A percentile compares a stretch with the other conserved stretches of the same genome.
Evolutionary conservation across 1,284 basidiomycete species (phyloP).

Genomic region (Neotropicomus parvogracilis): DNA sequence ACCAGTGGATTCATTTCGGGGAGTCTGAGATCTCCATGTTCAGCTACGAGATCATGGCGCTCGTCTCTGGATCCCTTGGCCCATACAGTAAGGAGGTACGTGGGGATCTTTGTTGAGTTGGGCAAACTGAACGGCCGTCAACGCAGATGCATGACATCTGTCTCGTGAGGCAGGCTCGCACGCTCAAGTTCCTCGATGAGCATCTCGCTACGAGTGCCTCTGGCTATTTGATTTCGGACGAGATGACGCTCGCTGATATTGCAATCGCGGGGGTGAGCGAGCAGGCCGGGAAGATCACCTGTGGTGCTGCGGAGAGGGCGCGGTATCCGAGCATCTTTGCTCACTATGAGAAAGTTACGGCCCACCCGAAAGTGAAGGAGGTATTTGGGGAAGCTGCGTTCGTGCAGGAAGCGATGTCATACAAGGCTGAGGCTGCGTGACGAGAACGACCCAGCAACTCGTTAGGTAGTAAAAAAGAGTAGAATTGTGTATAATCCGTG

Average conservation of each 20-base stretch:
- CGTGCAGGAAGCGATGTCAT: slow-evolving; percentile 16
- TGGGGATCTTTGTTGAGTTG: not conserved
- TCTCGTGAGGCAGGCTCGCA: slow-evolving; percentile 26
- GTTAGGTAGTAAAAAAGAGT: not conserved
- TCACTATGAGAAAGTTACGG: slow-evolving; percentile 47
- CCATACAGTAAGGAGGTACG: slow-evolving; percentile 30
- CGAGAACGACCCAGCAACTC: not conserved
- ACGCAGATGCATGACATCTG: slow-evolving; percentile 26
- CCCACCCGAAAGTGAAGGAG: slow-evolving; percentile 44
- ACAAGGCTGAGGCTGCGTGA: slow-evolving; percentile 9
- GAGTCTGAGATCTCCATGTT: slow-evolving; percentile 43
- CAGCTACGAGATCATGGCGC: slow-evolving; percentile 21
- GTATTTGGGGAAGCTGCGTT: slow-evolving; percentile 38
- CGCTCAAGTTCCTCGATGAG: slow-evolving; percentile 44
- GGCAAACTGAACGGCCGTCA: not conserved
- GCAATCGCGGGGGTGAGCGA: slow-evolving; percentile 42
- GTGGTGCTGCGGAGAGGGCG: slow-evolving; percentile 42
- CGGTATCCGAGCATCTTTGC: slow-evolving; percentile 52
- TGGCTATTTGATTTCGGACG: slow-evolving; percentile 54
- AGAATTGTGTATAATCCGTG: not conserved
- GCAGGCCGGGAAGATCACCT: slow-evolving; percentile 31
- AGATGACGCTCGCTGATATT: slow-evolving; percentile 61
- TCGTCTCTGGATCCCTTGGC: slow-evolving; percentile 21
- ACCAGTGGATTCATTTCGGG: slow-evolving; percentile 52
- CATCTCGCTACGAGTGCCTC: slow-evolving; percentile 45